Evolutionary conservation across 2,329 filamentous ascomycete genomes (phyloP).

Genomic region (Fusarium pseudoanthophilum): DNA sequence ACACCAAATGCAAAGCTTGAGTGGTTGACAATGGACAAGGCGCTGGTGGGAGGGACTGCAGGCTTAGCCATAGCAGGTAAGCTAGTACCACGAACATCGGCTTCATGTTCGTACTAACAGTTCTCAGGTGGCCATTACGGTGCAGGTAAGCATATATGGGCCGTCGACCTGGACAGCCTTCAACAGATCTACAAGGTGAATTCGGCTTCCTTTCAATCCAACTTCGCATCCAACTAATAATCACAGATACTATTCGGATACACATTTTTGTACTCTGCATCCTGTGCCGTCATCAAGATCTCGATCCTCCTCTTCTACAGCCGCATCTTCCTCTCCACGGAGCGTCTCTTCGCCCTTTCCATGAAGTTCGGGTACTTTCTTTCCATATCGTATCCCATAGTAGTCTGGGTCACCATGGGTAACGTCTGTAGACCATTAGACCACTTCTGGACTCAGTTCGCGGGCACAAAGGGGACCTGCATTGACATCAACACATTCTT

Average conservation of each 20-base stretch:
- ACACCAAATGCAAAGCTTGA: background rate
- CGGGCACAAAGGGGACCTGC: background rate
- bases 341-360: background rate
- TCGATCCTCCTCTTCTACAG: background rate
- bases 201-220: rapidly evolving
- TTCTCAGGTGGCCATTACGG: background rate
- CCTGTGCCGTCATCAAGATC: background rate
- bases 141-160: background rate
- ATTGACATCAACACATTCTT: background rate
- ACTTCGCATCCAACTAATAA: background rate
- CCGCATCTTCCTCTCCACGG: background rate
- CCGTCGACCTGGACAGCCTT: background rate
- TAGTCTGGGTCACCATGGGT: background rate
- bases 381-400: background rate
- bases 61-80: background rate
- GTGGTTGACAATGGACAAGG: background rate
- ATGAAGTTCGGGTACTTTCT: background rate
- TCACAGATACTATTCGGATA: background rate
- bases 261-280: background rate
- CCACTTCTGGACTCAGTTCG: background rate
- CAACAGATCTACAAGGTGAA: background rate
- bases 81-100: rapidly evolving
- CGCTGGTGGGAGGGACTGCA: background rate
- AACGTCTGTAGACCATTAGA: background rate
- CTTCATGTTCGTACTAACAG: background rate